phyloP scores from a whole-genome alignment of 2,329 filamentous ascomycete genomes.

The Bipolaris bicolor region DNA sequence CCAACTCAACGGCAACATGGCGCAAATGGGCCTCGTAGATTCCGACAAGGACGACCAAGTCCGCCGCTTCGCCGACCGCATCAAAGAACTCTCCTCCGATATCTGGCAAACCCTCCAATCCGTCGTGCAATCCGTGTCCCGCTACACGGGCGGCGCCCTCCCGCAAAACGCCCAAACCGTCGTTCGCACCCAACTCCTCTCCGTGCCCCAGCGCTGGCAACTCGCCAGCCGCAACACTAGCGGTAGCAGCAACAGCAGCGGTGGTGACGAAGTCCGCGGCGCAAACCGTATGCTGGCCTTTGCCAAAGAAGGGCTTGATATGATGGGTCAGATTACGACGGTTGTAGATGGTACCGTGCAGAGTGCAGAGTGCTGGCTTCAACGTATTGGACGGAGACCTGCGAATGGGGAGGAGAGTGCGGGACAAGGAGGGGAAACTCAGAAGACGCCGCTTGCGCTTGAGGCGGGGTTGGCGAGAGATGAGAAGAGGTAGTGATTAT shows the following conservation, averaged over 20 bases:
- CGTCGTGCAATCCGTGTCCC: conserved; percentile 83
- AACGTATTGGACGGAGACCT: conserved; percentile 65
- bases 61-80: conserved; percentile 73
- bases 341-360: conserved; percentile 88
- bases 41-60: conserved; percentile 49
- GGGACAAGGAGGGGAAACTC: background rate
- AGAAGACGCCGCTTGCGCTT: conserved; percentile 25
- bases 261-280: conserved; percentile 55
- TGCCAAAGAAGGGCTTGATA: conserved; percentile 88
- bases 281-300: conserved; percentile 83
- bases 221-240: conserved; percentile 64
- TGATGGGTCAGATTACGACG: conserved; percentile 88
- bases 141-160: conserved; percentile 87
- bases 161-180: conserved; percentile 86
- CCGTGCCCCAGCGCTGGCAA: conserved; percentile 81
- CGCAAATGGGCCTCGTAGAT: conserved; percentile 24
- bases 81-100: conserved; percentile 66
- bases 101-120: conserved; percentile 68
- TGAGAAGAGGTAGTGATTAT: conserved; percentile 16
- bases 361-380: conserved; percentile 91
- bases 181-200: conserved; percentile 82
- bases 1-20: conserved; percentile 23
- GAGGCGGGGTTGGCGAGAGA: conserved; percentile 5
- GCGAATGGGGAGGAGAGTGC: background rate
- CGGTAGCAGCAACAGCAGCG: conserved; percentile 9